Evolutionary conservation across 306 rosid genomes (phyloP), one percentile per base, ranked within the genome.

Genomic region (Psophocarpus tetragonolobus): DNA sequence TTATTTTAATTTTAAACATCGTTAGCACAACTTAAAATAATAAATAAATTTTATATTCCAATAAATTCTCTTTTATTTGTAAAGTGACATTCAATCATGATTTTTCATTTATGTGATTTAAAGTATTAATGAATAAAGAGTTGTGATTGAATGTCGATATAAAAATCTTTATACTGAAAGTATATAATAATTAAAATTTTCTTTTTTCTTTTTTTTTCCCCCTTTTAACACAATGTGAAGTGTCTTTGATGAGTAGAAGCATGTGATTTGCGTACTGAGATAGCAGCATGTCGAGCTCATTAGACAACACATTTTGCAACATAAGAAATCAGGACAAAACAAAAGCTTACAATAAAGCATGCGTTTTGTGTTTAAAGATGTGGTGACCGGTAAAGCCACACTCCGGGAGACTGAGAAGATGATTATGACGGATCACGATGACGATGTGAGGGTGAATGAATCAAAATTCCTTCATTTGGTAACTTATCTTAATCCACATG

Each of bases 241-340:
- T 48, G 4, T 3, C 54, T 15, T 21, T 21, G 71, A 21, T 29
- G 64, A 60, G 73, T 35, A 44, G 68, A 20, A 44, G 81, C 68
- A 44, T 57, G 71, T 69, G 61, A 68, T 61, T 36, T 60, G 65
- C 64, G 17, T 71, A 14, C 1, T 21, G 78, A 79, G 23, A 79
- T 66, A 71, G 67, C 77, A 47, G 57, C 78, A 48, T 26, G 62
- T 71, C 58, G 17, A 29, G 38, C 15, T 58, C 56, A 61, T 17
- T n/a, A 14, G 20, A 51, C 10, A 18, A 81, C 67, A 74, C 77
- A 72, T 20, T 80, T 81, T 48, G 2, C 42, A 1, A 33, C 36
- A 41, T 17, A 64, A 20, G 20, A 64, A 51, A 72, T 10, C 13
- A 56, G 9, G 27, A 32, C 53, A 42, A 80, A 74, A 11, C 14